Percentiles rank a stretch among this genome's conserved stretches.
Conservation (phyloP, 768 basidiomycete species). For the Termitomyces sp. region DNA sequence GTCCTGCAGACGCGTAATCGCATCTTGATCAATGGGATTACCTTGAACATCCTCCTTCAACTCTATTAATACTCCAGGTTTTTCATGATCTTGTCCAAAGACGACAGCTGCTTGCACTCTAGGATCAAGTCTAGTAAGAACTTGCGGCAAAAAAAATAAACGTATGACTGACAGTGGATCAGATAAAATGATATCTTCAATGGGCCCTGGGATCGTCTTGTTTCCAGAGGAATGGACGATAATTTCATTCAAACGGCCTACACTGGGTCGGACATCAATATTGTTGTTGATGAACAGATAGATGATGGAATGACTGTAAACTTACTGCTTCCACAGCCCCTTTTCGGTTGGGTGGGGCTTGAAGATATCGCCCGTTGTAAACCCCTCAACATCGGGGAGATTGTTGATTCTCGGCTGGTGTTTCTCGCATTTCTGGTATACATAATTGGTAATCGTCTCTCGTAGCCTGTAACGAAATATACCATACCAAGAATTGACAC, state of each 20-base stretch:
- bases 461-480: too few species aligned
- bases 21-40: conserved; percentile 15
- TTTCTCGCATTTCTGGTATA: conserved; percentile 20
- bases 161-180: conserved; percentile 17
- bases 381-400: conserved; percentile 28
- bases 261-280: too few species aligned
- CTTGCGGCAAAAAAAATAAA: too few species aligned
- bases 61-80: conserved; percentile 23
- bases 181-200: conserved; percentile 21
- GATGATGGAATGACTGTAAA: too few species aligned
- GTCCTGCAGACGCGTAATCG: conserved; percentile 22
- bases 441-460: too few species aligned
- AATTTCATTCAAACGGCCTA: conserved; percentile 38
- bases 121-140: neutral
- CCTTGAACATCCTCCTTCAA: conserved; percentile 10
- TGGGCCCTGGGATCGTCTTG: conserved; percentile 31
- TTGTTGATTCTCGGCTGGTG: conserved; percentile 29
- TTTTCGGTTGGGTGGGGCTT: conserved; percentile 31
- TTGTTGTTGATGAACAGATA: too few species aligned
- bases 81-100: conserved; percentile 31
- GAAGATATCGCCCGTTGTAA: conserved; percentile 34
- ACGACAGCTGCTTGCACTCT: conserved; percentile 22
- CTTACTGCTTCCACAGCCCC: conserved; percentile 30
- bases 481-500: conserved; percentile 29
- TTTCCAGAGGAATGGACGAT: conserved; percentile 30